These are phyloP conservation scores for Phaeosphaeria sp. DNA, from an alignment of 2,329 filamentous ascomycete species.

Conservation along the genomic window DNA sequence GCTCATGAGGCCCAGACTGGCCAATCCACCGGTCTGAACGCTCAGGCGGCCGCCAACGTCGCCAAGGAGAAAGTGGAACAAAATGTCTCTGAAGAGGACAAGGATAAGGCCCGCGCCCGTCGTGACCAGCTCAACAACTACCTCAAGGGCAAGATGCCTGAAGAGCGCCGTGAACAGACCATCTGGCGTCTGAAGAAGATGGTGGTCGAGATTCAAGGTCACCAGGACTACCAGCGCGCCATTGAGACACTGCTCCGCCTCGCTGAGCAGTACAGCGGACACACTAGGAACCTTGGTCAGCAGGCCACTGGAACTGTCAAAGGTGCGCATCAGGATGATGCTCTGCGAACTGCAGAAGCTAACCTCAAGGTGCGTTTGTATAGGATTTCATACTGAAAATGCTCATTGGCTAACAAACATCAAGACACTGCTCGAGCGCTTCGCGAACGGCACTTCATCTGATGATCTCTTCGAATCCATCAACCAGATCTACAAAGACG, in stretches of 20 bases:
- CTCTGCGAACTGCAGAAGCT: constrained; percentile 74
- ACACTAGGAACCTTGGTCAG: constrained; percentile 69
- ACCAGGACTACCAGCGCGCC: constrained; percentile 91
- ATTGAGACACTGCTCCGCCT: constrained; percentile 84
- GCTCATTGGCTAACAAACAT: constrained; percentile 58
- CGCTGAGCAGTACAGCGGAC: constrained; percentile 82
- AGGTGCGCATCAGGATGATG: constrained; percentile 70
- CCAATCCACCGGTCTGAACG: constrained; percentile 58
- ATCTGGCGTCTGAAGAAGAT: constrained; percentile 97
- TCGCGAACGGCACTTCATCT: constrained; percentile 90
- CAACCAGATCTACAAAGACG: constrained; percentile 84
- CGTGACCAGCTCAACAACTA: constrained; percentile 71
- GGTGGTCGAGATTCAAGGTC: constrained; percentile 94
- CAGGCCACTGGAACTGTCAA: constrained; percentile 73
- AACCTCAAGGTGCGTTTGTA: constrained; percentile 71
- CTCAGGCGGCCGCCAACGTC: constrained; percentile 56
- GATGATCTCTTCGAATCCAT: constrained; percentile 87
- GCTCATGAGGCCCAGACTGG: constrained; percentile 58
- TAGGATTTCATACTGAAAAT: constrained; percentile 48
- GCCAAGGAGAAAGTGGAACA: constrained; percentile 66
- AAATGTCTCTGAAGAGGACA: constrained; percentile 69
- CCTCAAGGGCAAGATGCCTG: constrained; percentile 82
- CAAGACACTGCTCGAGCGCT: constrained; percentile 87
- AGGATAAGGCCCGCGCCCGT: constrained; percentile 49
- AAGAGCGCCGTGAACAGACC: constrained; percentile 90